These are phyloP conservation scores for Phytophthora vignae DNA, from an alignment of 352 stramenopile genomes.

Conservation along the genomic window DNA sequence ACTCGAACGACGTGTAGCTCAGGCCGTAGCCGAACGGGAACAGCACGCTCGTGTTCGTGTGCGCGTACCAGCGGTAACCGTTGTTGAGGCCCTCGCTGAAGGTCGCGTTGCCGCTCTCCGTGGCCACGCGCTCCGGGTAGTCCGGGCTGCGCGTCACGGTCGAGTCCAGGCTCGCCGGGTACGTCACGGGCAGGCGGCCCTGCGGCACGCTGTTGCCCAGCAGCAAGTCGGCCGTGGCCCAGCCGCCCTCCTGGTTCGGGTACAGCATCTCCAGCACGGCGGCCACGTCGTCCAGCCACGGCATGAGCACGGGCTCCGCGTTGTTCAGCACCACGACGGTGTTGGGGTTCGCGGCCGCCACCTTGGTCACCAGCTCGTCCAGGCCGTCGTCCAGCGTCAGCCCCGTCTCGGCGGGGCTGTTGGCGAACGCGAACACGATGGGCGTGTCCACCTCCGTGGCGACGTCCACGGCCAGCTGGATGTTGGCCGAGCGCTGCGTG, in stretches of 20 bases:
- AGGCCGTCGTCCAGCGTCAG: conserved; percentile 39
- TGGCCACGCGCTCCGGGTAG: conserved; percentile 36
- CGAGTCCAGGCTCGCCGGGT: conserved; percentile 34
- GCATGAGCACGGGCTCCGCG: conserved; percentile 31
- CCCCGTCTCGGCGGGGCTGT: conserved; percentile 33
- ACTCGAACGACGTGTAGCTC: conserved; percentile 47
- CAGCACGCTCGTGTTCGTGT: conserved; percentile 42
- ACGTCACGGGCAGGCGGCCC: conserved; percentile 39
- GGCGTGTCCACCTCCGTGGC: conserved; percentile 39
- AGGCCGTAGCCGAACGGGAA: conserved; percentile 45
- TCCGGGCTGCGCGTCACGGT: conserved; percentile 40
- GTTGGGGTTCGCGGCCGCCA: conserved; percentile 43
- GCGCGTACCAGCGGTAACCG: conserved; percentile 43
- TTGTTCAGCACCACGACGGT: conserved; percentile 47
- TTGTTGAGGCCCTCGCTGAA: conserved; percentile 46
- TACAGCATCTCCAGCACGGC: conserved; percentile 47
- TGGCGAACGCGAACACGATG: conserved; percentile 44
- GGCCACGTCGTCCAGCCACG: conserved; percentile 38
- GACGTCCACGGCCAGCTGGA: conserved; percentile 42
- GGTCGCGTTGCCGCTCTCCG: conserved; percentile 37
- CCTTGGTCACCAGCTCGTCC: conserved; percentile 41
- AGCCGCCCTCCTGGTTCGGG: conserved; percentile 33
- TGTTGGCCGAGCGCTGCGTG: conserved; percentile 39
- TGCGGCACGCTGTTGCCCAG: conserved; percentile 42
- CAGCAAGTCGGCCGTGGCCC: conserved; percentile 39